Evolutionary conservation across 169 alveolate species (phyloP).

Genomic region (Eimeria mitis): DNA sequence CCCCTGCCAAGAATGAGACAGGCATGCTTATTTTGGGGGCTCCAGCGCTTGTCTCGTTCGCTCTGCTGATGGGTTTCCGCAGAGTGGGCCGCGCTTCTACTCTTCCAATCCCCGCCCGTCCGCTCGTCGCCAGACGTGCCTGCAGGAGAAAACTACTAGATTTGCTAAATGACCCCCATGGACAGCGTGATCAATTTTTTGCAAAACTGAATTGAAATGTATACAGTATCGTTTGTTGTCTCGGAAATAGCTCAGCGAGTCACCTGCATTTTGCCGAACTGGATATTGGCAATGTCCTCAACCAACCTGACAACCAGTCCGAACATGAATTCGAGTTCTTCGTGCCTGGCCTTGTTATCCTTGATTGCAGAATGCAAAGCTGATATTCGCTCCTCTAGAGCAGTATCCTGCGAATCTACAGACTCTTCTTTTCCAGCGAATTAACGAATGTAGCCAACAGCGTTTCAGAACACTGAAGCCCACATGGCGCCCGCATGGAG

Average conservation of each 20-base stretch:
- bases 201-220: neutral
- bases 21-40: neutral
- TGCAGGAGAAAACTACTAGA: neutral
- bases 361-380: slow-evolving; percentile 19
- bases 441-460: neutral
- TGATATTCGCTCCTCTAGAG: slow-evolving; percentile 4
- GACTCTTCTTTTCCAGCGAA: neutral
- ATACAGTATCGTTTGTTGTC: neutral
- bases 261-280: slow-evolving; percentile 39
- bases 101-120: slow-evolving; percentile 16
- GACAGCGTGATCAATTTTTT: neutral
- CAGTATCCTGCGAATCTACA: slow-evolving; percentile 51
- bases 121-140: slow-evolving; percentile 22
- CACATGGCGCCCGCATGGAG: neutral
- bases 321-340: slow-evolving; percentile 40
- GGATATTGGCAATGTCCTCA: slow-evolving; percentile 59
- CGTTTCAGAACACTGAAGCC: neutral
- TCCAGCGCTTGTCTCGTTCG: neutral
- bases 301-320: slow-evolving; percentile 48
- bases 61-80: neutral
- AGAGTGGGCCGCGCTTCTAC: slow-evolving; percentile 10
- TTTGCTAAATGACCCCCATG: no score
- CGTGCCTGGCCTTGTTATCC: slow-evolving; percentile 34
- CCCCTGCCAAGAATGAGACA: slow-evolving; percentile 27
- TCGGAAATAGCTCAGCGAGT: neutral